These are phyloP conservation scores for Sophora flavescens DNA, from an alignment of 306 rosid genomes.

Conservation along the genomic window DNA sequence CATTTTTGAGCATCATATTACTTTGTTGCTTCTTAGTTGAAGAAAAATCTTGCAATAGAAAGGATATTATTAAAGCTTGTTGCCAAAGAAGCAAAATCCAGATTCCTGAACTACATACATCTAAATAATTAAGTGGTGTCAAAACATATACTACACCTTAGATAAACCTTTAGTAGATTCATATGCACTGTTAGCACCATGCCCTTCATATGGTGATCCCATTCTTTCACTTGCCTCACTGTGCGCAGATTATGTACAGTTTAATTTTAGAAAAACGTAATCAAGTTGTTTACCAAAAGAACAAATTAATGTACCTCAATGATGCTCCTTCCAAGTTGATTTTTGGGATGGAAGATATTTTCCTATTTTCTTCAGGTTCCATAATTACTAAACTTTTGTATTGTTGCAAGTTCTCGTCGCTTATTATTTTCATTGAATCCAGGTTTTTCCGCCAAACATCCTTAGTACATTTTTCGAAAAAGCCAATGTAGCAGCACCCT, in stretches of 20 bases:
- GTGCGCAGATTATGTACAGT: constrained; percentile 9
- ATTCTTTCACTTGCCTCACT: constrained; percentile 28
- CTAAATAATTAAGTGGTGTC: background rate
- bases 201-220: constrained; percentile 40
- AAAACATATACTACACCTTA: background rate
- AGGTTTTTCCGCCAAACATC: background rate
- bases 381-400: background rate
- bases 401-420: constrained; percentile 29
- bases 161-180: background rate
- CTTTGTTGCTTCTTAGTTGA: too few species aligned
- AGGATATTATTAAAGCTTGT: too few species aligned
- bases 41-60: too few species aligned
- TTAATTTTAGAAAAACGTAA: constrained; percentile 28
- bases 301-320: constrained; percentile 32
- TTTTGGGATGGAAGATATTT: constrained; percentile 21
- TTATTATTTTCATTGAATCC: constrained; percentile 15
- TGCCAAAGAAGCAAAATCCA: too few species aligned
- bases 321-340: constrained; percentile 24
- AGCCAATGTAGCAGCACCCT: constrained; percentile 29
- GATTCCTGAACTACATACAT: too few species aligned
- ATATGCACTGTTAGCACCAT: constrained; percentile 34
- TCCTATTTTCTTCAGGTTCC: constrained; percentile 33
- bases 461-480: constrained; percentile 19
- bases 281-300: background rate
- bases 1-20: too few species aligned